A percentile compares a stretch with the other conserved stretches of the same genome.
Evolutionary conservation across 306 rosid genomes (phyloP).

Genomic region (Senna tora): DNA sequence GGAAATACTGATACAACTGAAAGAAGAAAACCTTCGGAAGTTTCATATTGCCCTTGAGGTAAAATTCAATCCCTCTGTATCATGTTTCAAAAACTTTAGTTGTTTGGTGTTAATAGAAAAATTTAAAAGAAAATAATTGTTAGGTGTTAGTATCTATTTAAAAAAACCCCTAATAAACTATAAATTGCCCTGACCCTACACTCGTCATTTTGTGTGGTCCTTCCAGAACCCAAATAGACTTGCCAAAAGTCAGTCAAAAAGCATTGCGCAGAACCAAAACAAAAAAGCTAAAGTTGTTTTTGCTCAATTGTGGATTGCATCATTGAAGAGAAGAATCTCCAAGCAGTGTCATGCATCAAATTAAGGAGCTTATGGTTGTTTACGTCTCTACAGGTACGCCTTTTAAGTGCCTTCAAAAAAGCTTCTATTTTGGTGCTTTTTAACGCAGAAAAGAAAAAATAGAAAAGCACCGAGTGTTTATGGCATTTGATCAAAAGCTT

Average conservation of each 20-base stretch:
- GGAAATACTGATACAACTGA: neutral
- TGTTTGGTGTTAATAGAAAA: neutral
- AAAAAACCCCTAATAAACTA: neutral
- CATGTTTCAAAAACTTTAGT: neutral
- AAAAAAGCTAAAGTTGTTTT: neutral
- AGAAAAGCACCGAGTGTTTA: neutral
- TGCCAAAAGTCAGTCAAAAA: constrained; percentile 7
- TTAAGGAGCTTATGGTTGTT: neutral
- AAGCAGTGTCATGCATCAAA: neutral
- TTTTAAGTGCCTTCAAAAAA: constrained; percentile 13
- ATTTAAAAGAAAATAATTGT: too few relatives aligned
- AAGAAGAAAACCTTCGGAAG: neutral
- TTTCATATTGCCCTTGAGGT: neutral
- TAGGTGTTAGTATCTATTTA: neutral
- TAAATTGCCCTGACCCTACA: neutral
- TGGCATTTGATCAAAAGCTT: neutral
- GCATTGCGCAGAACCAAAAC: neutral
- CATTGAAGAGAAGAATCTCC: constrained; percentile 14
- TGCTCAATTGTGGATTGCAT: constrained; percentile 12
- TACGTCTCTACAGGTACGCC: neutral
- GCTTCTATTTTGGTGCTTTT: neutral
- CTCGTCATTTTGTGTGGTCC: constrained; percentile 24
- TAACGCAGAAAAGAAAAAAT: neutral
- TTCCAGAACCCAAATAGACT: neutral
- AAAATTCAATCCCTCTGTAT: neutral